Base-by-base conservation (phyloP, 176 grass and related monocot genomes). In the Avena eriantha region DNA sequence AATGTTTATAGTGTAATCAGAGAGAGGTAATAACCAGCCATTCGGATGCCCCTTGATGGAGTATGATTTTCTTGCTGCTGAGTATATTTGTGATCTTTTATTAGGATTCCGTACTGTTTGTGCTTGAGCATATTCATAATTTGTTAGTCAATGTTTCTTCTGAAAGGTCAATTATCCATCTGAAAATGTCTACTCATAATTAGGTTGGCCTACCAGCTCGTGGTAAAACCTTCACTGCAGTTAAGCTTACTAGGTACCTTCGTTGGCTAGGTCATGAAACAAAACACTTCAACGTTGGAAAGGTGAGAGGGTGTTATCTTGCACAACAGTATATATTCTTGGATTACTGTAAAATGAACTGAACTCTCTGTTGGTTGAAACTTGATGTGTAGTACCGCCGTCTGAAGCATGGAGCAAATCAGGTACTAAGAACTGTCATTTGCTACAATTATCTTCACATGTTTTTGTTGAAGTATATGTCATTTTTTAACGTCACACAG, bases 231-330 rank as follows among this genome's bases (percentile, higher is more conserved):
- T 99, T 99, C 83, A 96, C 97, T 24, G 97, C 97, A 15, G 92
- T 83, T 89, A 99, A 99, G 90, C 97, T 99, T 83, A 96, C 97
- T 85, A 94, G 97, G 85, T 99, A 99, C 85, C 89, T 99, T 58
- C 85, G 97, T 87, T 99, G 97, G 97, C 88, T 99, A 72, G 97
- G 97, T 61, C 97, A 99, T 75, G 94, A 99, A 91, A 99, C 97
- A 80, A 96, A 92, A 69, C 94, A 99, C 88, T 99, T 99, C 86
- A 99, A 99, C 57, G 90, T 99, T 88, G 97, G 97, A 26, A 99
- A 99, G 97, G 97, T 99, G 78, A 88, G 53, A 55, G 53, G 16
- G 15, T 55, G 83, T 86, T 87, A 13, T 58, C 29, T 50, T 56
- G 22, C 19, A 76, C 61, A 60, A 21, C 63, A 86, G 3, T 72